Evolutionary conservation across 108 stramenopile species (phyloP).

Genomic region (Nannochloropsis salina): DNA sequence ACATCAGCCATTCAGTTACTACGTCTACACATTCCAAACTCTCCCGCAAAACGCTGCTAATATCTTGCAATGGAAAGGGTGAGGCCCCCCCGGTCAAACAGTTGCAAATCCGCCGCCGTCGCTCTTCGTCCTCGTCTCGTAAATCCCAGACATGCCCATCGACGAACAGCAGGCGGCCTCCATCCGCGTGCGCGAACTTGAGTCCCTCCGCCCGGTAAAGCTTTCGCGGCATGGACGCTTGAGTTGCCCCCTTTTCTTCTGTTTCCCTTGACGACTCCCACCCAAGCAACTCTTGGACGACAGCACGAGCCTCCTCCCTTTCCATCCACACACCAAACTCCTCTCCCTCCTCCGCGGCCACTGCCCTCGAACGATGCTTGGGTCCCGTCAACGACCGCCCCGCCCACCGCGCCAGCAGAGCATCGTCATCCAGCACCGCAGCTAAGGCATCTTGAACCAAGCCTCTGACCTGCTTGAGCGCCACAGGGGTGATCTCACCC

Average conservation of each 20-base stretch:
- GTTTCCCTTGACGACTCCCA: background rate
- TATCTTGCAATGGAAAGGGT: background rate
- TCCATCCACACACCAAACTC: background rate
- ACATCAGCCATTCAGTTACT: background rate
- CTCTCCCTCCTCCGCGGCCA: background rate
- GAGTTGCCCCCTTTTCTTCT: background rate
- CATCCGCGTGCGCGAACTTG: background rate
- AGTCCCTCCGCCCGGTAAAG: background rate
- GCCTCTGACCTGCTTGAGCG: background rate
- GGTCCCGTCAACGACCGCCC: background rate
- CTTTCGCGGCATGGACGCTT: background rate
- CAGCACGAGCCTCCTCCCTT: background rate
- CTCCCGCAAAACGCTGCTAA: background rate
- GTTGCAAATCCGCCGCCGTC: background rate
- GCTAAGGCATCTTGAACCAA: background rate
- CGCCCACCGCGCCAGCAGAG: background rate
- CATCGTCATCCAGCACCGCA: background rate
- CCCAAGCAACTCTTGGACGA: background rate
- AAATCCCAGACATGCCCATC: constrained; percentile 2
- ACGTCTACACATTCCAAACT: background rate
- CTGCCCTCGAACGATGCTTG: background rate
- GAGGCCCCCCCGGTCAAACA: background rate
- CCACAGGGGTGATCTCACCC: background rate
- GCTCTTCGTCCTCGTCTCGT: constrained; percentile 1
- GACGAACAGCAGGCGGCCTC: background rate